Evolutionary conservation across 2,329 filamentous ascomycete genomes (phyloP).

Genomic region (Curvularia verruculosa): DNA sequence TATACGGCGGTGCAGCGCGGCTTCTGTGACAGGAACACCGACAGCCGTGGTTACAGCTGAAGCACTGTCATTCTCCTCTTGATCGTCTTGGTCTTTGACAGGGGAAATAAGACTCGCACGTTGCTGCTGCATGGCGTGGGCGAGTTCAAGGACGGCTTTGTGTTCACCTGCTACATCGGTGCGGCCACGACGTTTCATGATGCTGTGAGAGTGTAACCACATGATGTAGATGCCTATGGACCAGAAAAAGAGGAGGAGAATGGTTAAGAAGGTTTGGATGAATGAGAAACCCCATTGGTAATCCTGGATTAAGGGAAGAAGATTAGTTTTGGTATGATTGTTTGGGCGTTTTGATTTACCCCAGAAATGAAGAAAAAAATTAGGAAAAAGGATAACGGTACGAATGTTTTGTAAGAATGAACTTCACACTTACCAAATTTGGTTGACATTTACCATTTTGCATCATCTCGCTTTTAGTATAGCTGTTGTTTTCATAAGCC

Average conservation of each 20-base stretch:
- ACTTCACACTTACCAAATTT: background rate
- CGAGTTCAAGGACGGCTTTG: conserved; percentile 31
- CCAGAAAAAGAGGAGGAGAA: conserved; percentile 24
- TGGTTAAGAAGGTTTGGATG: conserved; percentile 25
- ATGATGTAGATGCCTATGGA: conserved; percentile 23
- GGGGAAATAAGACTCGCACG: background rate
- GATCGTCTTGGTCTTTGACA: background rate
- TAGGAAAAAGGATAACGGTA: no score
- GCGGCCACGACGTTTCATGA: conserved; percentile 12
- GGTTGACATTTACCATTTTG: conserved; percentile 21
- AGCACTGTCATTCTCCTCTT: background rate
- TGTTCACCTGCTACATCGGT: conserved; percentile 21
- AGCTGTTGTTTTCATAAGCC: conserved; percentile 8
- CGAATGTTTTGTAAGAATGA: background rate
- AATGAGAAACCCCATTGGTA: conserved; percentile 38
- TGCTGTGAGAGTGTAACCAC: conserved; percentile 17
- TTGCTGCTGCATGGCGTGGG: conserved; percentile 20
- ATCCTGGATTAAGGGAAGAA: conserved; percentile 1
- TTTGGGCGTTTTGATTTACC: background rate
- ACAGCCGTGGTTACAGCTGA: background rate
- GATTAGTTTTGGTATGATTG: background rate
- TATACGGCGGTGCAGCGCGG: conserved; percentile 1
- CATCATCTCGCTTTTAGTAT: conserved; percentile 3
- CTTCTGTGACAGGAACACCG: background rate
- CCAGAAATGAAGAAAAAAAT: background rate